Evolutionary conservation across 768 basidiomycete genomes (phyloP).

Genomic region (Trametes elegans): DNA sequence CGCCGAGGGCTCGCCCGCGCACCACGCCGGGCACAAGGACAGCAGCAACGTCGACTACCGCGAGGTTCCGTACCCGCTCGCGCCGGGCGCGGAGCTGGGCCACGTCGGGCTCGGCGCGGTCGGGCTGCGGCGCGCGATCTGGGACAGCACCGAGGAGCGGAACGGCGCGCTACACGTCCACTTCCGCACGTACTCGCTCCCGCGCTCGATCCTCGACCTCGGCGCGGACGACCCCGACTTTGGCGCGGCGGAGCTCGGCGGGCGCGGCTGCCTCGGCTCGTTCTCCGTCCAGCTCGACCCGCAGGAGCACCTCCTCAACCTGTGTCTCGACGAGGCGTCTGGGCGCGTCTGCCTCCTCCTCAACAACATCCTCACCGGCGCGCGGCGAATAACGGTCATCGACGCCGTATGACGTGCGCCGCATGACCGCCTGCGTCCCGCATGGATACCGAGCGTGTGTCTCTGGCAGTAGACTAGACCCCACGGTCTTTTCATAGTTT

Average conservation of each 20-base stretch:
- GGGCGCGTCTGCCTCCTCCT: slow-evolving; percentile 16
- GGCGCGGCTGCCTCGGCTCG: slow-evolving; percentile 4
- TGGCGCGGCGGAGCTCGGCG: slow-evolving; percentile 3
- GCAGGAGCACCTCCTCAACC: slow-evolving; percentile 16
- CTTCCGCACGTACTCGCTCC: slow-evolving; percentile 17
- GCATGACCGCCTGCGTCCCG: not conserved
- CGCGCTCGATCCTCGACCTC: slow-evolving; percentile 11
- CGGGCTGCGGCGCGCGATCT: slow-evolving; percentile 16
- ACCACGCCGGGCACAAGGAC: no score
- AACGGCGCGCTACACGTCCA: slow-evolving; percentile 15
- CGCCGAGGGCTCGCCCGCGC: no score
- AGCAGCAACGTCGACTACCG: slow-evolving; percentile 5
- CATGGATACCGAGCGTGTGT: not conserved
- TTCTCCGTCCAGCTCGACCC: slow-evolving; percentile 13
- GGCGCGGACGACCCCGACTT: slow-evolving; percentile 13
- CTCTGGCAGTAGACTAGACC: not conserved
- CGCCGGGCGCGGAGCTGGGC: not conserved
- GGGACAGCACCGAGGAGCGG: slow-evolving; percentile 16
- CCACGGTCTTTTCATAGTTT: not conserved
- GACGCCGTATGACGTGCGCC: slow-evolving; percentile 5
- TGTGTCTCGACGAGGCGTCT: slow-evolving; percentile 15
- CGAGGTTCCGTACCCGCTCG: slow-evolving; percentile 13
- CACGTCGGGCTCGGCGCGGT: slow-evolving; percentile 15
- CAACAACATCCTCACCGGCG: slow-evolving; percentile 15
- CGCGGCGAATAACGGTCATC: slow-evolving; percentile 15